These are phyloP conservation scores for Schizosaccharomyces versatilis DNA, from an alignment of 1,139 yeast genomes.

Conservation along the genomic window DNA sequence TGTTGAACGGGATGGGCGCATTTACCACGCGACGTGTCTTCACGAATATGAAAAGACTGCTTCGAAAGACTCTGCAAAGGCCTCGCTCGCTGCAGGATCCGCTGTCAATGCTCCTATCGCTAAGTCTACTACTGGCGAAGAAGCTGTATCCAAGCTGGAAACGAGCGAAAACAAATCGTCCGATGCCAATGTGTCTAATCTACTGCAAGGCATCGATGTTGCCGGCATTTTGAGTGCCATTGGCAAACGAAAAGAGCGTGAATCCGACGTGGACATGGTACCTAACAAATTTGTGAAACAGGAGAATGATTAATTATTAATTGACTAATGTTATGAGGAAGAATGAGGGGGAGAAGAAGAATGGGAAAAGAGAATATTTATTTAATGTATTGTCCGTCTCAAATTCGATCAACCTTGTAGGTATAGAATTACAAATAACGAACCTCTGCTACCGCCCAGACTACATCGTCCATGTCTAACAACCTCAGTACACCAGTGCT, in stretches of 20 bases:
- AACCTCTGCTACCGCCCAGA: too few species aligned
- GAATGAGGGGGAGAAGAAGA: too few species aligned
- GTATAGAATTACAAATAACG: too few species aligned
- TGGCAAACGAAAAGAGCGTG: background rate
- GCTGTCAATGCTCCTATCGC: background rate
- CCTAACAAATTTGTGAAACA: background rate
- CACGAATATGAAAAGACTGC: slow-evolving; percentile 24
- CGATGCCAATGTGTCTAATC: background rate
- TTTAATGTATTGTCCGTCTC: too few species aligned
- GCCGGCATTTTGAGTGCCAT: background rate
- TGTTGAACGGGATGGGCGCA: slow-evolving; percentile 41
- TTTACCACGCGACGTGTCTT: slow-evolving; percentile 66
- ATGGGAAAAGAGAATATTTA: too few species aligned
- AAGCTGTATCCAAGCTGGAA: background rate
- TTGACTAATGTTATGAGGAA: too few species aligned
- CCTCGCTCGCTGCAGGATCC: background rate
- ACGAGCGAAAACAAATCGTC: background rate
- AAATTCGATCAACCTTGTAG: too few species aligned
- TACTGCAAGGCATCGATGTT: background rate
- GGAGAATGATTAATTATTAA: background rate
- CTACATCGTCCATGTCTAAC: too few species aligned
- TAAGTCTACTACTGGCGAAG: background rate
- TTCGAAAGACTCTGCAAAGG: background rate
- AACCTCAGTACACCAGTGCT: too few species aligned
- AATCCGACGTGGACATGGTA: background rate